Percentiles rank a stretch among this genome's conserved stretches.
These are phyloP conservation scores for Meripilus lineatus DNA, from an alignment of 1,284 basidiomycete genomes.

Conservation along the genomic window DNA sequence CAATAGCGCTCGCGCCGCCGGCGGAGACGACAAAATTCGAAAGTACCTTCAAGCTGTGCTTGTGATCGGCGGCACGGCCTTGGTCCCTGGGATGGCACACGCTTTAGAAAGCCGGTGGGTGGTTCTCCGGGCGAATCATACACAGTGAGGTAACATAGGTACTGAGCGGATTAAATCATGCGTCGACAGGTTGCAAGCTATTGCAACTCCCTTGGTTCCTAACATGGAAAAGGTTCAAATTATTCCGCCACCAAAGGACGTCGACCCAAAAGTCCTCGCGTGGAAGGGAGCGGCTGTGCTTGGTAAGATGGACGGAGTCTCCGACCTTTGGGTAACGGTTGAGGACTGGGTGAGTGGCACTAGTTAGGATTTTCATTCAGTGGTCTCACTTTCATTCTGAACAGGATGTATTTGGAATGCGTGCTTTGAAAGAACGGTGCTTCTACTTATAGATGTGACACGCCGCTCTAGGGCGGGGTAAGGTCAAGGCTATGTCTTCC, in stretches of 20 bases:
- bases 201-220: conserved; percentile 75
- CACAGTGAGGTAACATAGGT: no score
- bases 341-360: conserved; percentile 76
- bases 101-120: conserved; percentile 74
- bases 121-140: neutral
- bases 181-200: conserved; percentile 64
- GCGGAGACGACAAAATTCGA: conserved; percentile 85
- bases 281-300: conserved; percentile 98
- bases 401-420: conserved; percentile 74
- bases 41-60: conserved; percentile 88
- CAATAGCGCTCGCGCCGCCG: conserved; percentile 82
- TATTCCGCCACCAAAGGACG: conserved; percentile 88
- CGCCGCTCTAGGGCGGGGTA: no score
- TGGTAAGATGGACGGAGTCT: conserved; percentile 84
- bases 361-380: neutral
- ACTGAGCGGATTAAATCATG: no score
- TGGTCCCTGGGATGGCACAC: conserved; percentile 71
- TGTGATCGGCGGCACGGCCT: conserved; percentile 80
- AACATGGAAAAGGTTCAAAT: conserved; percentile 84
- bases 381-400: conserved; percentile 12
- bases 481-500: no score
- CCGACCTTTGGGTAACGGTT: conserved; percentile 85
- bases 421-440: conserved; percentile 75
- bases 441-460: conserved; percentile 59
- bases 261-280: conserved; percentile 84